These are phyloP conservation scores for Scleroderma bovista DNA, from an alignment of 768 basidiomycete genomes.

Conservation along the genomic window DNA sequence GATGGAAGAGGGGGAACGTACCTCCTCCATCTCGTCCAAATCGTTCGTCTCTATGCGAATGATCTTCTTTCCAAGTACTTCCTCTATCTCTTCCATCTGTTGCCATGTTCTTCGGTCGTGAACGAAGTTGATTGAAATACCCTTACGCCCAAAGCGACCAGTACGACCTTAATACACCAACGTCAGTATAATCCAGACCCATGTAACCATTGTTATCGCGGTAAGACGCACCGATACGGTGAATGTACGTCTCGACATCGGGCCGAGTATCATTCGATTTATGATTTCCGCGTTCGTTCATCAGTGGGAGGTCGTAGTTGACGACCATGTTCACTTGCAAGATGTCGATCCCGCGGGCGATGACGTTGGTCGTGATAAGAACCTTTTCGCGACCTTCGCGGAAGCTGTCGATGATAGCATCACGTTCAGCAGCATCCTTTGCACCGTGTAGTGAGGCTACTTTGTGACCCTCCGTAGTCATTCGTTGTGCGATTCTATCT, in stretches of 20 bases:
- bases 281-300: conserved; percentile 57
- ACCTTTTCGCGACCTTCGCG: conserved; percentile 95
- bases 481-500: conserved; percentile 84
- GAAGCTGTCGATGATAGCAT: conserved; percentile 90
- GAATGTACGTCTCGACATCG: conserved; percentile 96
- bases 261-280: conserved; percentile 52
- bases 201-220: neutral
- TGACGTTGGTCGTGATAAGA: conserved; percentile 97
- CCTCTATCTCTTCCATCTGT: conserved; percentile 89
- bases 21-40: conserved; percentile 92
- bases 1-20: conserved; percentile 29
- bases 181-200: neutral
- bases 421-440: conserved; percentile 86
- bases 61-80: conserved; percentile 71
- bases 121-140: conserved; percentile 96
- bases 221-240: conserved; percentile 80
- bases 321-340: conserved; percentile 99
- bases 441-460: conserved; percentile 95
- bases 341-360: conserved; percentile 97
- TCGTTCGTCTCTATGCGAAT: conserved; percentile 84
- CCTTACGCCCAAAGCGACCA: conserved; percentile 95
- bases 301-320: conserved; percentile 91
- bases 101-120: conserved; percentile 83
- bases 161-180: conserved; percentile 72
- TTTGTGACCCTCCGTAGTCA: conserved; percentile 91